Conservation (phyloP, 2,329 filamentous ascomycete species). For the Calonectria ilicicola region DNA sequence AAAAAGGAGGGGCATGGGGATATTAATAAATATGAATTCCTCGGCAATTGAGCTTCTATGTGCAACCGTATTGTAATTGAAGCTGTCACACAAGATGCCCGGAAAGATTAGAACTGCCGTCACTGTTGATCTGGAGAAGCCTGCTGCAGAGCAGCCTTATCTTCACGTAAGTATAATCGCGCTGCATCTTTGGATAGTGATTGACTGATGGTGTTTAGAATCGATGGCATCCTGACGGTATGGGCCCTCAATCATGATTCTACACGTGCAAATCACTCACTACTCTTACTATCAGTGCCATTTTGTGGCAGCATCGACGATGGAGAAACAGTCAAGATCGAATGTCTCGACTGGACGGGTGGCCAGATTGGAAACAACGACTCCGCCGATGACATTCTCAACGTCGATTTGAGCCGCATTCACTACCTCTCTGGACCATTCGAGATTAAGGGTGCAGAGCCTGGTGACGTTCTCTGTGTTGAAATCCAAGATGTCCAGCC, state of each 20-base stretch:
- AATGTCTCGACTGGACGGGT: constrained; percentile 87
- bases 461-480: constrained; percentile 86
- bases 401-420: constrained; percentile 85
- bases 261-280: background rate
- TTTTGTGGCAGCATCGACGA: constrained; percentile 79
- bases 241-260: constrained; percentile 31
- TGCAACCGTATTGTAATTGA: background rate
- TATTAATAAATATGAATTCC: constrained; percentile 3
- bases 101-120: constrained; percentile 40
- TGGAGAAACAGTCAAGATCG: constrained; percentile 91
- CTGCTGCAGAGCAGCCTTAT: constrained; percentile 40
- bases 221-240: constrained; percentile 93
- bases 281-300: constrained; percentile 73
- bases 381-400: constrained; percentile 86
- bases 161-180: constrained; percentile 38
- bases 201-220: constrained; percentile 69
- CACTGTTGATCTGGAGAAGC: constrained; percentile 40
- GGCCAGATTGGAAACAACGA: constrained; percentile 93
- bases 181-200: background rate
- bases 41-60: background rate
- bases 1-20: background rate
- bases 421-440: constrained; percentile 94
- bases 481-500: constrained; percentile 96
- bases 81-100: constrained; percentile 29
- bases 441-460: constrained; percentile 84